Percentiles rank a stretch among this genome's conserved stretches.
Evolutionary conservation across 2,329 filamentous ascomycete species (phyloP).

Genomic region (Clonostachys rosea): DNA sequence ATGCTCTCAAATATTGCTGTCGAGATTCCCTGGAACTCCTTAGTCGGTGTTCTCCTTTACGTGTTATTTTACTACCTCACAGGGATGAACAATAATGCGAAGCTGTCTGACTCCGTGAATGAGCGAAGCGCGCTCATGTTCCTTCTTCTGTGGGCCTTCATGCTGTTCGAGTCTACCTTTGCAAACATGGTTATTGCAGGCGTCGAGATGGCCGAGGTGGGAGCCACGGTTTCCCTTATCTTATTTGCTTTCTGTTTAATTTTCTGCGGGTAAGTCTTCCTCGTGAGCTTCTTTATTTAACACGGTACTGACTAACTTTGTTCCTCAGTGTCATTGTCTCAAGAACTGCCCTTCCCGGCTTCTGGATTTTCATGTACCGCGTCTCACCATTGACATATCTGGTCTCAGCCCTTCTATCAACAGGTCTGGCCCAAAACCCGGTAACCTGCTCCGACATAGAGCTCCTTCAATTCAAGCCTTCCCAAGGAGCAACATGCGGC

Average conservation of each 20-base stretch:
- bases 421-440: slow-evolving; percentile 59
- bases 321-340: slow-evolving; percentile 51
- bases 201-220: slow-evolving; percentile 65
- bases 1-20: slow-evolving; percentile 66
- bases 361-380: slow-evolving; percentile 74
- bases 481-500: slow-evolving; percentile 55
- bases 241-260: slow-evolving; percentile 53
- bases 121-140: slow-evolving; percentile 77
- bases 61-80: slow-evolving; percentile 59
- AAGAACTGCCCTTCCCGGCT: slow-evolving; percentile 54
- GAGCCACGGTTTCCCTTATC: slow-evolving; percentile 58
- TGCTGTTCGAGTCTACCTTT: slow-evolving; percentile 68
- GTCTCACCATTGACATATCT: slow-evolving; percentile 64
- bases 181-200: slow-evolving; percentile 67
- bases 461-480: slow-evolving; percentile 59
- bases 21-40: slow-evolving; percentile 57
- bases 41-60: slow-evolving; percentile 18
- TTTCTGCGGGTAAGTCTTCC: slow-evolving; percentile 42
- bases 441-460: slow-evolving; percentile 52
- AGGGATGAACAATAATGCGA: slow-evolving; percentile 50
- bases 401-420: slow-evolving; percentile 66
- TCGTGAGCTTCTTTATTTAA: neutral
- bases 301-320: neutral
- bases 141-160: slow-evolving; percentile 63
- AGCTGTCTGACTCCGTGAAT: slow-evolving; percentile 12